Evolutionary conservation across 2,329 filamentous ascomycete genomes (phyloP), one percentile per base, ranked within the genome.

Genomic region (Didymosphaeria variabile): DNA sequence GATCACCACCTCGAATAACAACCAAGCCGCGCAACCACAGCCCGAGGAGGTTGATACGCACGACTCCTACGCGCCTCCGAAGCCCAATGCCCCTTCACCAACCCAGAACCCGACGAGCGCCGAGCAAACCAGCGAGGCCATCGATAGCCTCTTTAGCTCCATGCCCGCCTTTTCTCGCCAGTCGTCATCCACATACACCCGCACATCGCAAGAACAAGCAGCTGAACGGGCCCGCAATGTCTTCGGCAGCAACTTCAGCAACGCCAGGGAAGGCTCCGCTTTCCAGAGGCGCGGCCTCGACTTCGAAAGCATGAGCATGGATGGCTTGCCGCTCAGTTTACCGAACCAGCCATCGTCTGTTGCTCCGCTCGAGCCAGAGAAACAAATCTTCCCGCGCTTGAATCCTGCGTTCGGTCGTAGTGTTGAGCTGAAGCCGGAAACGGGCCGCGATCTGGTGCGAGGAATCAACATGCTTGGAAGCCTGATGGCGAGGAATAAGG

Each of bases 401-500:
- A 75, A 78, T 42, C 73, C 81, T 3, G 73, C 68, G 6, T 74
- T 79, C 13, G 82, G 82, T 5, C 74, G 81, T 34, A 77, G 74
- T 1, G 70, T 83, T 13, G 68, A 76, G 5, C 70, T 84, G 49
- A 69, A 75, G 55, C 32, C 50, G 1, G 59, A 19, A 5, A 64
- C 69, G 4, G 75, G 79, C 0, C 72, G 81, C n/a, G 83, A 85
- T 74, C 68, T 85, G n/a, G 82, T 79, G 5, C 66, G 79, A 36
- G 84, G 82, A 0, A 80, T 86, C 65, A 71, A 76, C 45, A 76
- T 72, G 64, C 65, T 88, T 65, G 72, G 72, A 13, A 69, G 63
- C 31, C 65, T 79, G 55, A 79, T 83, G 66, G 68, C 72, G 44
- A 77, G 79, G 70, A 93, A 94, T 72, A 82, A 79, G 46, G 80